A percentile compares a stretch with the other conserved stretches of the same genome.
Conservation (phyloP, 805 yeast genomes). For the Kregervanrija delftensis region DNA sequence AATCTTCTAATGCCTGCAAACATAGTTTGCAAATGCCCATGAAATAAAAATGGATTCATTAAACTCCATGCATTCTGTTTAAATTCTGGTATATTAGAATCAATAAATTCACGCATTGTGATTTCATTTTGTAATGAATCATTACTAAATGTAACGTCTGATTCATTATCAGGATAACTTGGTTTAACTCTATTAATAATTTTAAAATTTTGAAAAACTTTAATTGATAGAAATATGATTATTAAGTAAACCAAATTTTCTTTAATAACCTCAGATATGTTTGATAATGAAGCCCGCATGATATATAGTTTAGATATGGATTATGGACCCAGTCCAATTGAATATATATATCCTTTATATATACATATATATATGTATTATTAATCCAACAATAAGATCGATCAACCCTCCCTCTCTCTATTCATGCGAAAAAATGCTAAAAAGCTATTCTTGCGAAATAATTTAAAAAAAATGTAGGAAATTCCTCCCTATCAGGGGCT, state of each 20-base stretch:
- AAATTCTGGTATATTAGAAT: constrained; percentile 34
- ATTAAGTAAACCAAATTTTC: too few species aligned
- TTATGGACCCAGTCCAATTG: background rate
- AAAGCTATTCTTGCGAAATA: background rate
- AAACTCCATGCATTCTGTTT: constrained; percentile 41
- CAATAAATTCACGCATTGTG: constrained; percentile 19
- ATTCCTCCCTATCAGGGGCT: constrained; percentile 51
- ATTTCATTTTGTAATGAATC: background rate
- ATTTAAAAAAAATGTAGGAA: constrained; percentile 14
- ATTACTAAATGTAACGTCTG: constrained; percentile 2
- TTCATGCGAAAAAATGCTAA: background rate
- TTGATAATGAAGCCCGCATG: too few species aligned
- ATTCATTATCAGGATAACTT: constrained; percentile 8
- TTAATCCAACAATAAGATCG: background rate
- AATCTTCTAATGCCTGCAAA: constrained; percentile 53
- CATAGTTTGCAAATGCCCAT: constrained; percentile 75
- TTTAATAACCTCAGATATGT: too few species aligned
- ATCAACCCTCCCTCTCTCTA: background rate
- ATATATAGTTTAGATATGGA: too few species aligned
- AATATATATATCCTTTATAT: background rate
- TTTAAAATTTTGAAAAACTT: constrained; percentile 6
- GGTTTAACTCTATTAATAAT: constrained; percentile 10
- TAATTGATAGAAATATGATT: too few species aligned
- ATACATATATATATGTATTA: background rate
- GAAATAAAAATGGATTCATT: constrained; percentile 57